Conservation (phyloP, 176 grass and related monocot species). For the Oryza meridionalis region DNA sequence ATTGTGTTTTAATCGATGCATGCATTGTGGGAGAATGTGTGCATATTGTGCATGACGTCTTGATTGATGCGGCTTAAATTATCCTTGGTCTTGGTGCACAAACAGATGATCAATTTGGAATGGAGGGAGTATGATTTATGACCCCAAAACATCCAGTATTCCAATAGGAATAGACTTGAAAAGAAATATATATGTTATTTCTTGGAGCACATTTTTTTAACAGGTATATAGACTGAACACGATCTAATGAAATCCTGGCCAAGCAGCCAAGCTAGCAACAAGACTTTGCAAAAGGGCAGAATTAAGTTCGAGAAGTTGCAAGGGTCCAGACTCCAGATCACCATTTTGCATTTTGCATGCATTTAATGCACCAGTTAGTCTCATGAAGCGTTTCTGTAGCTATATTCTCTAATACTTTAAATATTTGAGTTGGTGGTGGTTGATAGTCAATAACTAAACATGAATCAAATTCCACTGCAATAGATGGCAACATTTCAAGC, state of each 20-base stretch:
- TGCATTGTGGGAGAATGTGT: too few relatives aligned
- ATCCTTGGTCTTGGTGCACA: too few relatives aligned
- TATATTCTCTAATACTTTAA: background rate
- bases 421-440: background rate
- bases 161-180: background rate
- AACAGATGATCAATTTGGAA: too few relatives aligned
- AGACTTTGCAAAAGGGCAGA: background rate
- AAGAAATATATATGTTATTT: slow-evolving; percentile 5
- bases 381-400: background rate
- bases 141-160: background rate
- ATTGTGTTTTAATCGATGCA: too few relatives aligned
- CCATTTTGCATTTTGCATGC: background rate
- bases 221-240: background rate
- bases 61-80: too few relatives aligned
- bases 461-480: background rate
- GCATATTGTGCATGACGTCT: too few relatives aligned
- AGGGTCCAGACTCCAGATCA: background rate
- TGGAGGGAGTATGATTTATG: background rate
- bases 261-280: background rate
- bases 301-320: background rate
- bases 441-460: background rate
- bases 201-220: slow-evolving; percentile 5
- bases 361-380: background rate
- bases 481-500: background rate
- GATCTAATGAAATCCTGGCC: slow-evolving; percentile 6